Evolutionary conservation across 164 flowering plant genomes (phyloP), one percentile per base, ranked within the genome.

Genomic region (Litsea cubeba): DNA sequence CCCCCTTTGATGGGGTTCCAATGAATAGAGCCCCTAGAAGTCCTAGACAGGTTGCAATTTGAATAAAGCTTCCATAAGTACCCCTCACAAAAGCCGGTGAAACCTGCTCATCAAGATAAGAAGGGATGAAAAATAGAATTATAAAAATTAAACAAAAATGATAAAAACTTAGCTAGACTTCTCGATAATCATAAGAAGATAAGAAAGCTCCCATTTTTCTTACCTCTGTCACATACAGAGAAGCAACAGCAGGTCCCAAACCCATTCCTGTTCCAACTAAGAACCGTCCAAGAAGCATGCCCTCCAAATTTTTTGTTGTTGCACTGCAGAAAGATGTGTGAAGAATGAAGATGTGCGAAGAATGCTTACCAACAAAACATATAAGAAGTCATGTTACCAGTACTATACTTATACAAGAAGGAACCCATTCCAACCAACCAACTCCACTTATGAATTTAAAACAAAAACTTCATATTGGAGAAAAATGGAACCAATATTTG

Each of bases 1-100:
- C 82, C 73, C 81, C 87, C 82, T 87, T 94, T 23, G 82, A 89
- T 26, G 97, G 98, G 78, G 91, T 87, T 78, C 99, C 99, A 35
- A 94, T 81, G n/a, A 94, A 77, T 2, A 96, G 83, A 76, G 99
- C 81, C 3, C 73, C 88, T 86, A 89, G 80, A 65, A 96, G 86
- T 73, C 99, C 99, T 71, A 96, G 88, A 79, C 99, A 94, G 22
- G 98, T 92, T 67, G 98, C 97, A 72, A 96, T 91, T 79, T 96
- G 99, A 79, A 90, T 89, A 77, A 92, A 91, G 83, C 97, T 88
- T 71, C 99, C 99, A 80, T 90, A 94, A 58, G 99, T 96, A 72
- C 98, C 99, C 81, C 99, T 87, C 74, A 96, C 94, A 83, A 70
- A 87, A 66, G 99, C 80, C 73, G 99, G 85, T 62, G 85, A 83